Conservation (phyloP, 2,329 filamentous ascomycete species). For the Torrubiella hemipterigena region DNA sequence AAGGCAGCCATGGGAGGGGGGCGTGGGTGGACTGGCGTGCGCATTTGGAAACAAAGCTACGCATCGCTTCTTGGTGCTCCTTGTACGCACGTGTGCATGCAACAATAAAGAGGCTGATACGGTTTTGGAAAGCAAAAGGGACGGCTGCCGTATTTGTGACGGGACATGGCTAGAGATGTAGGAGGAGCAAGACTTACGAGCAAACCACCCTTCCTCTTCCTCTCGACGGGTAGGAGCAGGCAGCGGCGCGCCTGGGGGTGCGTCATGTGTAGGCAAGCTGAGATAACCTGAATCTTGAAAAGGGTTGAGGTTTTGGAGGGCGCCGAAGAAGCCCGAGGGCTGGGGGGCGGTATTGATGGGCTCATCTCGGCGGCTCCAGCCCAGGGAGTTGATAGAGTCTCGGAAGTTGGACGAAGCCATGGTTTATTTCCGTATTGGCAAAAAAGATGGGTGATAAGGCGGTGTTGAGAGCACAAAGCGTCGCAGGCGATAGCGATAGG, state of each 20-base stretch:
- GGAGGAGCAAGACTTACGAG: conserved; percentile 53
- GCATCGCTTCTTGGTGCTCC: too few species aligned
- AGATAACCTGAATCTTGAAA: conserved; percentile 83
- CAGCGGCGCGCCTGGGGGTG: conserved; percentile 64
- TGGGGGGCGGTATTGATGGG: conserved; percentile 61
- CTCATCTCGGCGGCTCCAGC: conserved; percentile 81
- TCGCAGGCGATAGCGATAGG: too few species aligned
- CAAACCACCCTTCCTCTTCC: conserved; percentile 93
- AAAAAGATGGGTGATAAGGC: not conserved
- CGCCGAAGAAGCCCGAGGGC: conserved; percentile 64
- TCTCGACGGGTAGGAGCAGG: conserved; percentile 76
- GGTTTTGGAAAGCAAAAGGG: conserved; percentile 6
- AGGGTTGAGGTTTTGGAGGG: conserved; percentile 75
- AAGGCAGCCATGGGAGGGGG: too few species aligned
- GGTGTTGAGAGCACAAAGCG: too few species aligned
- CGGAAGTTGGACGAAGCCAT: conserved; percentile 88
- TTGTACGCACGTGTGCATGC: too few species aligned
- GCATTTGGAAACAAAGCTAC: too few species aligned
- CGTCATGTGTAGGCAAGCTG: conserved; percentile 73
- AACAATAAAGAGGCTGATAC: too few species aligned
- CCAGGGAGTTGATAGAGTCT: conserved; percentile 87
- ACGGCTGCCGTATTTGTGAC: not conserved
- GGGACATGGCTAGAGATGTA: not conserved
- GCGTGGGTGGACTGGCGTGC: too few species aligned
- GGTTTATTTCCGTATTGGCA: conserved; percentile 3